Percentiles rank a stretch among this genome's conserved stretches.
Conservation (phyloP, 345 rosid species). For the Barbarea vulgaris region DNA sequence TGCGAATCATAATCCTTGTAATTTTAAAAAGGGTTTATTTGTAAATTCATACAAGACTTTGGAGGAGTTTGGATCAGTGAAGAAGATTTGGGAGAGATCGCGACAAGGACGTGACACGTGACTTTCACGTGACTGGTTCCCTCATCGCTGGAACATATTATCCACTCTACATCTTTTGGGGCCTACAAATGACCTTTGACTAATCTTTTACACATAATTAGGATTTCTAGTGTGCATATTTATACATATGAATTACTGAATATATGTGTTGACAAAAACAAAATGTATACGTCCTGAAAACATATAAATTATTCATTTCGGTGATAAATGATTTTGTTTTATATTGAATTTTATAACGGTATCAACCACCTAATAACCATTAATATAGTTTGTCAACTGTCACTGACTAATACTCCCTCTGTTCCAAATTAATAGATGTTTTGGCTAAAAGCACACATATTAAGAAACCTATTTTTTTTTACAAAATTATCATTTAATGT, state of each 20-base stretch:
- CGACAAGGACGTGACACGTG: conserved; percentile 36
- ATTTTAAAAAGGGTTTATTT: neutral
- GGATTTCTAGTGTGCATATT: neutral
- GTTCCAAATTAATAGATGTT: too few species aligned
- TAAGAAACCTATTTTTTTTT: too few species aligned
- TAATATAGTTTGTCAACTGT: neutral
- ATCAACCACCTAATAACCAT: neutral
- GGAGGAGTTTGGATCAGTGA: conserved; percentile 17
- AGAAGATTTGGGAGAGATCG: conserved; percentile 35
- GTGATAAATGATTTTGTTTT: neutral
- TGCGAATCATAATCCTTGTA: neutral
- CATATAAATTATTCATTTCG: neutral
- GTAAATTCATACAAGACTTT: neutral
- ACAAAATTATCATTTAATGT: too few species aligned
- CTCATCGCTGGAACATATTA: conserved; percentile 35
- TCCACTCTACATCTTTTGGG: conserved; percentile 26
- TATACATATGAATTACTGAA: neutral
- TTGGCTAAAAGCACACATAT: too few species aligned
- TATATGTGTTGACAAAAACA: neutral
- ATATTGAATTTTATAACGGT: neutral
- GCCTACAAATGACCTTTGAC: conserved; percentile 22
- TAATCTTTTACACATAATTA: neutral
- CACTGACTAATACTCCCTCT: too few species aligned
- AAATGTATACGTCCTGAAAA: neutral
- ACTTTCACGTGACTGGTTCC: conserved; percentile 39